phyloP scores from a whole-genome alignment of 2,329 filamentous ascomycete genomes.

The Verticillium zaregamsianum region DNA sequence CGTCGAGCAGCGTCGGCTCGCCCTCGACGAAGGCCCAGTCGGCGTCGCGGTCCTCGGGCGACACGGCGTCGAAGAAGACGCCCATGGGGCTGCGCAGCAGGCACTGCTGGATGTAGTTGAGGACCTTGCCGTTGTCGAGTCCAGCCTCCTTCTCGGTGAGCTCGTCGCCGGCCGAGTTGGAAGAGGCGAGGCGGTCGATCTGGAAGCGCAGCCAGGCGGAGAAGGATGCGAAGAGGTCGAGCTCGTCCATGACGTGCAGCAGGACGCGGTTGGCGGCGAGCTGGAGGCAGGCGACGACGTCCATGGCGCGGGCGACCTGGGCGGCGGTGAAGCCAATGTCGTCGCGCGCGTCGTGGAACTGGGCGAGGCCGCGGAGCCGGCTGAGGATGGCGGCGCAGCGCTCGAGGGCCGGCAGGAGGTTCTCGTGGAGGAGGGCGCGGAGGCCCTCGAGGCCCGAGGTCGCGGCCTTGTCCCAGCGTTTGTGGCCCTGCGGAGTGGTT shows the following conservation, averaged over 20 bases:
- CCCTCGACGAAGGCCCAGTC: conserved; percentile 37
- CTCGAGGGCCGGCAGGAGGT: conserved; percentile 83
- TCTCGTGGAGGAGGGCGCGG: conserved; percentile 75
- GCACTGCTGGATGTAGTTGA: conserved; percentile 73
- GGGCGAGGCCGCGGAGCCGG: conserved; percentile 77
- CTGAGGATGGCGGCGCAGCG: conserved; percentile 77
- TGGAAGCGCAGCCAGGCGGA: conserved; percentile 80
- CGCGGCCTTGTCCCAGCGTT: conserved; percentile 90
- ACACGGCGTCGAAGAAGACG: conserved; percentile 49
- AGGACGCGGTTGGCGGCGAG: conserved; percentile 72
- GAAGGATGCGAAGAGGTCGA: conserved; percentile 73
- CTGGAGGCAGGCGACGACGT: conserved; percentile 70
- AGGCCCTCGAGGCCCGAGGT: conserved; percentile 73
- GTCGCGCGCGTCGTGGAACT: conserved; percentile 66
- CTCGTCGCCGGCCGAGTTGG: conserved; percentile 61
- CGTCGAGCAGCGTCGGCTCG: conserved; percentile 31
- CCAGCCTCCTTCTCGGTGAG: conserved; percentile 72
- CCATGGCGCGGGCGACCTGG: conserved; percentile 61
- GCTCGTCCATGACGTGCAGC: conserved; percentile 67
- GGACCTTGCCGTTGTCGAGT: conserved; percentile 67
- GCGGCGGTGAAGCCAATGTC: conserved; percentile 62
- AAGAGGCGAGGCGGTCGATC: conserved; percentile 70
- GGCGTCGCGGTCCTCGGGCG: conserved; percentile 45
- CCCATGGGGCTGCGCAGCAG: conserved; percentile 63
- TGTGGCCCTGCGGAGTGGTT: conserved; percentile 63